Evolutionary conservation across 371 early-diverging fungal species (phyloP).

Genomic region (Syncephalastrum contaminatum): DNA sequence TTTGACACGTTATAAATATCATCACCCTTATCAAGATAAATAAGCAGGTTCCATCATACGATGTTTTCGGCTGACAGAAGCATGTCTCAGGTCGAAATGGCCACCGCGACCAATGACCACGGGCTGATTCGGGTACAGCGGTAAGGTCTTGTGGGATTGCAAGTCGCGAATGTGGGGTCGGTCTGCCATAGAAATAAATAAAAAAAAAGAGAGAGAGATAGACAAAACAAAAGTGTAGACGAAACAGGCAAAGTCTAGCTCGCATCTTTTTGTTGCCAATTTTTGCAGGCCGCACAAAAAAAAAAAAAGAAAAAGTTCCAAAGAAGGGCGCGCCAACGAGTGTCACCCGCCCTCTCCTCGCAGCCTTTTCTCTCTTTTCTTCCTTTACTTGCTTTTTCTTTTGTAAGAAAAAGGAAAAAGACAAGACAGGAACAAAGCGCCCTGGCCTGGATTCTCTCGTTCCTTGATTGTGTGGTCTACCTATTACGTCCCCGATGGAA

Average conservation of each 20-base stretch:
- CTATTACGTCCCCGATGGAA: neutral
- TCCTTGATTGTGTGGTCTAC: neutral
- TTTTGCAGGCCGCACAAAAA: too few relatives aligned
- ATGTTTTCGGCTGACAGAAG: constrained; percentile 10
- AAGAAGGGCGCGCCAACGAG: too few relatives aligned
- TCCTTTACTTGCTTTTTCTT: constrained; percentile 2
- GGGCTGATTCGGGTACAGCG: neutral
- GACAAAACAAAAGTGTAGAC: neutral
- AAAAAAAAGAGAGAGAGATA: neutral
- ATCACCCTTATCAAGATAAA: neutral
- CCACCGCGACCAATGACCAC: constrained; percentile 6
- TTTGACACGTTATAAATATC: too few relatives aligned
- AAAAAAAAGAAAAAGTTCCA: too few relatives aligned
- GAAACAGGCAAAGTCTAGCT: neutral
- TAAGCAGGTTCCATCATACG: neutral
- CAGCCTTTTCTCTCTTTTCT: constrained; percentile 2
- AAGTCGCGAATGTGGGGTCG: too few relatives aligned
- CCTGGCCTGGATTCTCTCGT: neutral
- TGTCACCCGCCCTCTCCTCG: neutral
- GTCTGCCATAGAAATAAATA: too few relatives aligned
- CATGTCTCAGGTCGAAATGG: neutral
- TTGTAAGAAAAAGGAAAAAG: neutral
- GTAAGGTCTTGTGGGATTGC: too few relatives aligned
- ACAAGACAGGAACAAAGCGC: neutral
- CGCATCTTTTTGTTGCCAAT: too few relatives aligned